Evolutionary conservation across 192 early-diverging fungal species (phyloP).

Genomic region (Coemansia umbellata): DNA sequence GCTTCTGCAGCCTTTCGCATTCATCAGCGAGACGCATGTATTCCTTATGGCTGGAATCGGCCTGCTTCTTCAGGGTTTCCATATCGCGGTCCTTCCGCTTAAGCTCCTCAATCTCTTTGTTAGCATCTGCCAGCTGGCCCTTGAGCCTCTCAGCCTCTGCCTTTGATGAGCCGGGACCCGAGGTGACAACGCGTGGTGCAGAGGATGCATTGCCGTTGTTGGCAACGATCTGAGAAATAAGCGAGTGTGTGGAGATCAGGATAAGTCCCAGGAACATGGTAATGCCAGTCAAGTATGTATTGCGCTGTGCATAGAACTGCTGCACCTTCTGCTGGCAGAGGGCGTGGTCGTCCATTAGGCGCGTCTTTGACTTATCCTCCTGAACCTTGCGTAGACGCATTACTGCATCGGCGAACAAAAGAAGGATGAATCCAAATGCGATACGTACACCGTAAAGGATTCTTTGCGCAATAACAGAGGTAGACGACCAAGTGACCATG

Average conservation of each 20-base stretch:
- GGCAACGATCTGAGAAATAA: conserved; percentile 39
- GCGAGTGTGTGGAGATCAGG: conserved; percentile 43
- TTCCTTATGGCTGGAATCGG: conserved; percentile 44
- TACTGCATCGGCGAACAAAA: conserved; percentile 47
- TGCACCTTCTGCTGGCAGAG: conserved; percentile 50
- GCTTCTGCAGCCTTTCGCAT: conserved; percentile 35
- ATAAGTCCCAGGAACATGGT: conserved; percentile 55
- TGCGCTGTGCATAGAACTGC: conserved; percentile 56
- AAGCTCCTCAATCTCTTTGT: conserved; percentile 47
- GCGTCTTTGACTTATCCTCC: conserved; percentile 15
- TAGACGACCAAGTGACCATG: conserved; percentile 40
- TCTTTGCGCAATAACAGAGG: conserved; percentile 26
- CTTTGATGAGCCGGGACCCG: conserved; percentile 23
- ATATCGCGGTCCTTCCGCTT: conserved; percentile 42
- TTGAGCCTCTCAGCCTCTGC: conserved; percentile 30
- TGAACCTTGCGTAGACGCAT: conserved; percentile 43
- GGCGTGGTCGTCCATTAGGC: conserved; percentile 43
- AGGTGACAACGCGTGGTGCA: conserved; percentile 14
- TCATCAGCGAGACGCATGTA: conserved; percentile 53
- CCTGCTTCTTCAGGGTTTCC: conserved; percentile 53
- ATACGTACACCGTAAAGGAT: conserved; percentile 44
- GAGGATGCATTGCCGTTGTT: conserved; percentile 7
- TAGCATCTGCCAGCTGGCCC: conserved; percentile 33
- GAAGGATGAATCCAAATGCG: conserved; percentile 43
- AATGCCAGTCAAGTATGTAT: conserved; percentile 54